These are phyloP conservation scores for Mycena chlorophos DNA, from an alignment of 768 basidiomycete genomes.

Conservation along the genomic window DNA sequence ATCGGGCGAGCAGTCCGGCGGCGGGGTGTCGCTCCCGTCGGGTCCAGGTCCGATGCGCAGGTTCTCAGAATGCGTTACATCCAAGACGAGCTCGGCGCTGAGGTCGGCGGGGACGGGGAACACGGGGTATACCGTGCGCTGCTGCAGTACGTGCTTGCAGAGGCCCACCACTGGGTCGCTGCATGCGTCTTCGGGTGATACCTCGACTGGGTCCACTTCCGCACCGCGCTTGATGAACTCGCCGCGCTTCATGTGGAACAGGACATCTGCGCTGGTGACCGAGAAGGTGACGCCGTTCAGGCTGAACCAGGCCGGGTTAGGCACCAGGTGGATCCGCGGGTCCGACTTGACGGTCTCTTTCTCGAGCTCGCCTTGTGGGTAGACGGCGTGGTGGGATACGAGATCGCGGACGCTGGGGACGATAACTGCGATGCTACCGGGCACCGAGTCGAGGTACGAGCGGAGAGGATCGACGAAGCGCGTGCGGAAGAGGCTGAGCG, in stretches of 20 bases:
- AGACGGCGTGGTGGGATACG: slow-evolving; percentile 75
- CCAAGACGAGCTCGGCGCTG: slow-evolving; percentile 82
- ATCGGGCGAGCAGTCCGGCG: slow-evolving; percentile 65
- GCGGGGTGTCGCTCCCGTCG: slow-evolving; percentile 28
- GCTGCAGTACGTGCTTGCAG: slow-evolving; percentile 80
- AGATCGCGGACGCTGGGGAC: slow-evolving; percentile 85
- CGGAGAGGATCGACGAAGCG: slow-evolving; percentile 61
- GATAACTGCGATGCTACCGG: slow-evolving; percentile 71
- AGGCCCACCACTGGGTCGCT: slow-evolving; percentile 79
- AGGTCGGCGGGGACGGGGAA: slow-evolving; percentile 83
- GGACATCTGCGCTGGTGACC: slow-evolving; percentile 78
- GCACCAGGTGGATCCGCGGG: slow-evolving; percentile 73
- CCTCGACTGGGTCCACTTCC: slow-evolving; percentile 52
- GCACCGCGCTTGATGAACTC: slow-evolving; percentile 70
- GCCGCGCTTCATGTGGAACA: slow-evolving; percentile 88
- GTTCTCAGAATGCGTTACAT: slow-evolving; percentile 71
- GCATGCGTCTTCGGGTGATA: slow-evolving; percentile 43
- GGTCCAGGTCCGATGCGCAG: slow-evolving; percentile 33
- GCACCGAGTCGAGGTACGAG: slow-evolving; percentile 57
- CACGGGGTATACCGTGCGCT: slow-evolving; percentile 95
- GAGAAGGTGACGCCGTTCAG: slow-evolving; percentile 83
- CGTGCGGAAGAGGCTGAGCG: slow-evolving; percentile 65
- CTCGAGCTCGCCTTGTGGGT: slow-evolving; percentile 75
- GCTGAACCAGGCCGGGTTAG: slow-evolving; percentile 86
- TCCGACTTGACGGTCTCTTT: slow-evolving; percentile 43